Evolutionary conservation across 108 stramenopile species (phyloP), one percentile per base, ranked within the genome.

Genomic region (Cyclotella kingstonii): DNA sequence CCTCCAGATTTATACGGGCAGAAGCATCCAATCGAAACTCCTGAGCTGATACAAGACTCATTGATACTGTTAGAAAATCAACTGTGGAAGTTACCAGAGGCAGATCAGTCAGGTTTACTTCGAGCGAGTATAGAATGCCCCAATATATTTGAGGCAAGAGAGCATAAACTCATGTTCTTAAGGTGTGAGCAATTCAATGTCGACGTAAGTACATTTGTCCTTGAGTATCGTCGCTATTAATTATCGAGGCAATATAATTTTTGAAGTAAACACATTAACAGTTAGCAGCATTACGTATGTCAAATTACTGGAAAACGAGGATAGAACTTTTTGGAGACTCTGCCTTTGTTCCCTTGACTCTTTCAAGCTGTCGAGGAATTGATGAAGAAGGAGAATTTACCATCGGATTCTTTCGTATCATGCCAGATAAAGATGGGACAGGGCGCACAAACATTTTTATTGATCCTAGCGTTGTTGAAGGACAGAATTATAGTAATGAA

Each of bases 391-490:
- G 22, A 34, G 64, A 65, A 45, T 23, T 65, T 5, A 54, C 64
- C 1, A 42, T 65, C 30, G 64, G 38, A 43, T 65, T 65, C 27
- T 33, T 65, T 0, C 54, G 64, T 5, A 29, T 76, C 19, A 1
- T 65, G 6, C 64, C 67, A 21, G 45, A 43, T 15, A 70, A 19
- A 7, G 80, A 83, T 56, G 59, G 63, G 9, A 54, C 54, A 2
- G 81, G 82, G 6, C 67, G 85, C 4, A 30, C 35, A 11, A 66
- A 81, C 40, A 28, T 86, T 3, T 79, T 81, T 29, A 19, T 64
- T 1, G 77, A 86, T 50, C 82, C 82, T 14, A 66, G 77, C n/a
- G 45, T 44, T 9, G 66, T 75, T 26, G 78, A 83, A 19, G 38
- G 36, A 10, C 40, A 59, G 6, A 54, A 70, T 36, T 86, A 86